These are phyloP conservation scores for Sordariomycetes sp. DNA, from an alignment of 2,329 filamentous ascomycete species.

Conservation along the genomic window DNA sequence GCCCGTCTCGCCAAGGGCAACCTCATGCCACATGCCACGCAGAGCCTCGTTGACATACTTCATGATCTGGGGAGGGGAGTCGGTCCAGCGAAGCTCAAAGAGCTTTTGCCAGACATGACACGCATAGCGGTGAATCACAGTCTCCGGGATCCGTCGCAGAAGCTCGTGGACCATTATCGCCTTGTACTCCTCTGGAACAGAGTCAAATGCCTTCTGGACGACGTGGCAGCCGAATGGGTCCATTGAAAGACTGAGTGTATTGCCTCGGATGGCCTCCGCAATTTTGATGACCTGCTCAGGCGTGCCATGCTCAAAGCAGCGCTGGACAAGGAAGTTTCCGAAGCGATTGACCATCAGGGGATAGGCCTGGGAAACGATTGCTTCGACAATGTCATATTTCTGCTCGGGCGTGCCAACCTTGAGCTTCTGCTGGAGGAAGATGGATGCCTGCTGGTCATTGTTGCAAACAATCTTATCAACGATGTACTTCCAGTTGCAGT, in stretches of 20 bases:
- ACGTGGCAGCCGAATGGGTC: slow-evolving; percentile 98
- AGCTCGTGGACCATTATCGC: slow-evolving; percentile 98
- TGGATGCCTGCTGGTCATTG: slow-evolving; percentile 97
- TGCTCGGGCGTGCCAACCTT: slow-evolving; percentile 92
- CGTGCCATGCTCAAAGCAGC: slow-evolving; percentile 96
- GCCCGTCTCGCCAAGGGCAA: slow-evolving; percentile 91
- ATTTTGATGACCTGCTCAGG: slow-evolving; percentile 91
- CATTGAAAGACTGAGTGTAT: slow-evolving; percentile 91
- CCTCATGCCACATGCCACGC: slow-evolving; percentile 96
- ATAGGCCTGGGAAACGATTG: slow-evolving; percentile 90
- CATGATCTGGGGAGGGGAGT: slow-evolving; percentile 95
- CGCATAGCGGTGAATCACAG: slow-evolving; percentile 94
- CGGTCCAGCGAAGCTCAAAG: slow-evolving; percentile 92
- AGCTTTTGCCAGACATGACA: slow-evolving; percentile 99
- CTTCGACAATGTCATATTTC: slow-evolving; percentile 94
- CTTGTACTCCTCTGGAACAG: slow-evolving; percentile 94
- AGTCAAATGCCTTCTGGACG: slow-evolving; percentile 96
- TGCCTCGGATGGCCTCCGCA: slow-evolving; percentile 84
- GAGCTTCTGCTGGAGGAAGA: slow-evolving; percentile 97
- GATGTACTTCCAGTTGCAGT: slow-evolving; percentile 98
- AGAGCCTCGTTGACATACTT: slow-evolving; percentile 93
- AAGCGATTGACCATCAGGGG: slow-evolving; percentile 97
- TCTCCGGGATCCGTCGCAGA: slow-evolving; percentile 88
- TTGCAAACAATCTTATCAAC: slow-evolving; percentile 99
- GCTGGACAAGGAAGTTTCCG: slow-evolving; percentile 95